Evolutionary conservation across 2,329 filamentous ascomycete species (phyloP), one percentile per base, ranked within the genome.

Genomic region (Cladosporium sp.): DNA sequence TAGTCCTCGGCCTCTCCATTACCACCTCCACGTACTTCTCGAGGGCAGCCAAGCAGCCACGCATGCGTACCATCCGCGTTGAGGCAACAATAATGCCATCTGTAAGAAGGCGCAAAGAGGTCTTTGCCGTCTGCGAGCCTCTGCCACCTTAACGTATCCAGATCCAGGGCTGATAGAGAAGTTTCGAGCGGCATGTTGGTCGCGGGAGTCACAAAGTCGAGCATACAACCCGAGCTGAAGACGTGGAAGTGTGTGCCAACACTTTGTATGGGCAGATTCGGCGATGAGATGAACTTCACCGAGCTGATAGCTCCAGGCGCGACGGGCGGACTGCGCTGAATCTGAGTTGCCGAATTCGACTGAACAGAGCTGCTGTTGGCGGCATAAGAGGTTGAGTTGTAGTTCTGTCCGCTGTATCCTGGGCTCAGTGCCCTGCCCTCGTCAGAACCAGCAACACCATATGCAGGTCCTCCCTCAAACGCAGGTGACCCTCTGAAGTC

Each of bases 1-100:
- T 96, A 96, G 76, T 97, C 94, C 75, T 97, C 94, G 66, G 93
- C 89, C 3, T 87, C 88, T 66, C 88, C 90, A 15, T 87, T 85
- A 1, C 86, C 89, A 18, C 89, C 82, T 47, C 90, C 90, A 58
- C 88, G 87, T 49, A 85, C 81, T 69, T 97, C 92, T 3, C 91
- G 90, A 2, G 91, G 91, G 74, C 93, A 97, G 10, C 95, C 95
- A n/a, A 99, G 85, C 28, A 99, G 83, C 93, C 95, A 99, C 8
- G 93, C 95, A 76, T 96, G 97, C 7, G 95, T 97, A 6, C 94
- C 94, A 73, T 96, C 92, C 68, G 95, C 90, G 75, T 97, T 96
- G 80, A 97, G 91, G 3, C 93, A 96, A 77, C 95, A 98, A 76
- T 99, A 99, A 78, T 98, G 94, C 95, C 95, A 99, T 67, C 94